Evolutionary conservation across 805 yeast genomes (phyloP).

Genomic region (Sugiyamaella chiloensis): DNA sequence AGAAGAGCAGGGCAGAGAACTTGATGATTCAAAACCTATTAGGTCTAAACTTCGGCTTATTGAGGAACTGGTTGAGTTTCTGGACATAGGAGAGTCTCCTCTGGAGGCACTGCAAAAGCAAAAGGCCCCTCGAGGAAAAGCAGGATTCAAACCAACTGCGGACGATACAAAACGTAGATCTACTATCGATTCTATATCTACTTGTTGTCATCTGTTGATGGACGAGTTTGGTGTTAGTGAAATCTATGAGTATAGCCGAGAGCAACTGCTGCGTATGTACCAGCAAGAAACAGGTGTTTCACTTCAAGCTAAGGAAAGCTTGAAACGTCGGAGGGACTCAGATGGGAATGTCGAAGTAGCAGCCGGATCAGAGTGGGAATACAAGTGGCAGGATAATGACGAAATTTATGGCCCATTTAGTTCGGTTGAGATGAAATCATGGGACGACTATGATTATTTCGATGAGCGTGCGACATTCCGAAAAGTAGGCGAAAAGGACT

Average conservation of each 20-base stretch:
- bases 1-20: conserved; percentile 16
- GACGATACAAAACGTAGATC: conserved; percentile 24
- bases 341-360: not conserved
- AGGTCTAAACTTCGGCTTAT: conserved; percentile 28
- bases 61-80: conserved; percentile 37
- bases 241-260: conserved; percentile 54
- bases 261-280: conserved; percentile 50
- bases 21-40: conserved; percentile 9
- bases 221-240: conserved; percentile 40
- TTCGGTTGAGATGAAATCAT: conserved; percentile 45
- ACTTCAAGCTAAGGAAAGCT: conserved; percentile 28
- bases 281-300: conserved; percentile 43
- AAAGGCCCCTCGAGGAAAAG: conserved; percentile 3
- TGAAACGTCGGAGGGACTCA: conserved; percentile 23
- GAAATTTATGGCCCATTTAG: conserved; percentile 53
- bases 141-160: conserved; percentile 20
- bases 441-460: conserved; percentile 47
- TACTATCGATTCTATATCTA: conserved; percentile 44
- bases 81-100: conserved; percentile 60
- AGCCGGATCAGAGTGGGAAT: conserved; percentile 43
- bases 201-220: conserved; percentile 44
- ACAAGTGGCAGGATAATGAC: conserved; percentile 44
- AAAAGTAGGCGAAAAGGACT: conserved; percentile 23
- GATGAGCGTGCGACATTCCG: conserved; percentile 44
- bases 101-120: conserved; percentile 50